Evolutionary conservation across 179 eudicot species (phyloP), one percentile per base, ranked within the genome.

Genomic region (Spergularia azorica): DNA sequence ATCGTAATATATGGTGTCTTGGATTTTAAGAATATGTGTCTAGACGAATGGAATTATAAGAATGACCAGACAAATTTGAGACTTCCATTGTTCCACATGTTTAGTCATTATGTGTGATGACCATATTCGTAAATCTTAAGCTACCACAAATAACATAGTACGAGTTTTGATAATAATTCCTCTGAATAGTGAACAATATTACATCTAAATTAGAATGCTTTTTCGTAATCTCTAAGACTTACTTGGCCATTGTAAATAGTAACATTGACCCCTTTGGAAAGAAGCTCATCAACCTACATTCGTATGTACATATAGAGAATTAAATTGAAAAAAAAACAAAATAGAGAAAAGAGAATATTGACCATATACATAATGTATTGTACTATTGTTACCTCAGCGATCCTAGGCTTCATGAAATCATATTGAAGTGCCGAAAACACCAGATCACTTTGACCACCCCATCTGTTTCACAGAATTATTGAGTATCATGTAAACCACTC

Each of bases 391-490:
- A 95, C 98, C 95, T 95, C 97, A 48, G 83, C 67, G 39, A 91
- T 89, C 85, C 93, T 87, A 67, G 98, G 89, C 83, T 81, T 95
- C 98, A 95, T 95, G 77, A 95, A 93, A 83, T 95, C 98, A 4
- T 85, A 86, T 63, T 68, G 65, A 2, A 92, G 72, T 17, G 88
- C 82, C 0, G n/a, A 8, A 72, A 93, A 93, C 64, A 93, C 97
- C 15, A 73, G 77, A 52, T 67, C 89, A 8, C 85, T 64, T 74
- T 91, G 95, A 59, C 87, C 91, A 71, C 93, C 93, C 97, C 97
- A 95, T 66, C 98, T 94, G 59, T 52, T 70, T 43, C 15, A 50
- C 20, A 15, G 38, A 56, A 14, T 58, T 65, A 63, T 17, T 4
- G 18, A 9, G 10, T 4, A 2, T 9, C 16, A 66, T 12, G 6